Evolutionary conservation across 139 green algal genomes (phyloP), one percentile per base, ranked within the genome.

Genomic region (Chlamydomonas sp.): DNA sequence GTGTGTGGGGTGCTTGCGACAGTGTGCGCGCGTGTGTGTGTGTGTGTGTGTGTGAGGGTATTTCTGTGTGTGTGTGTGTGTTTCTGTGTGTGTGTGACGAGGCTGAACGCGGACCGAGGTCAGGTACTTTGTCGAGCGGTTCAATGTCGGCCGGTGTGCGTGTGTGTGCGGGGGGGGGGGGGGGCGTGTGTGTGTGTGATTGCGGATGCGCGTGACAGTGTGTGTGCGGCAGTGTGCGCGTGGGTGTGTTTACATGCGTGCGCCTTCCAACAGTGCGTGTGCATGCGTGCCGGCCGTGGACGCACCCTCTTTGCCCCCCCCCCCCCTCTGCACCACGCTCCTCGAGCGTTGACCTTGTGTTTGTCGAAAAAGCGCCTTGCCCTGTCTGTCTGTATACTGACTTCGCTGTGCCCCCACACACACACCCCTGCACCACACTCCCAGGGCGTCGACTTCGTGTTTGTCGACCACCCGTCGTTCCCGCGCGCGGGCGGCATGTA

Each of bases 401-500:
- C n/a, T n/a, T n/a, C n/a, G n/a, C n/a, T n/a, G n/a, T n/a, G n/a
- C 54, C 54, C 20, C 54, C 54, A 63, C 13, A 13, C 43, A 54
- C 43, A 13, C 13, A 54, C 43, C 43, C 13, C 43, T 54, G 16
- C 43, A 54, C 43, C 43, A 13, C 43, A 54, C 43, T 26, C 43
- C 35, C 73, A 83, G 29, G 88, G 88, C 1, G 88, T 93, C 26
- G 88, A 93, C 76, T 93, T 72, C 50, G 81, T 96, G 50, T 96
- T 96, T 76, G 83, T 96, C 29, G 88, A 93, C 69, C 84, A 94
- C 72, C 75, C 77, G 16, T 82, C 77, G 34, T 94, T 83, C 76
- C 72, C 73, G 5, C 78, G 88, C 24, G 74, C 78, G 1, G 90
- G 85, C 0, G 80, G 73, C 24, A 67, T 91, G 1, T 97, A 97